Conservation (phyloP, 1,284 basidiomycete genomes). For the Fistulina hepatica region DNA sequence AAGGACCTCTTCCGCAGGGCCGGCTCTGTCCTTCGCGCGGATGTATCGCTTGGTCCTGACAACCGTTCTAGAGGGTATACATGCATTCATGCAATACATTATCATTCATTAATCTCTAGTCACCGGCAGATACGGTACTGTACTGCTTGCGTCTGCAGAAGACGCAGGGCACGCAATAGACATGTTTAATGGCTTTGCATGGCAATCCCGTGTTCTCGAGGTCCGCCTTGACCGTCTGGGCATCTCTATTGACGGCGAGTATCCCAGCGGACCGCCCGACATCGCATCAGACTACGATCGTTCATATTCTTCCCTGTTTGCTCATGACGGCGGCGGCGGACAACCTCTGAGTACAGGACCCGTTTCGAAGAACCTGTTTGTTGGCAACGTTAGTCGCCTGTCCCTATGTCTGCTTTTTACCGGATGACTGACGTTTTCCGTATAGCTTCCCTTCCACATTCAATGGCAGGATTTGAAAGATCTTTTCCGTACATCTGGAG, state of each 20-base stretch:
- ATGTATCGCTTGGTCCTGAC: constrained; percentile 86
- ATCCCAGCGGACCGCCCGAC: not conserved
- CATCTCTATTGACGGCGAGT: constrained; percentile 13
- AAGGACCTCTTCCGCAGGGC: constrained; percentile 95
- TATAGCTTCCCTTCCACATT: constrained; percentile 85
- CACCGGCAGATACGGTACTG: no score
- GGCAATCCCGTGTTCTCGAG: constrained; percentile 86
- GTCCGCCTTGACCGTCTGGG: constrained; percentile 72
- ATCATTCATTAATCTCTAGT: no score
- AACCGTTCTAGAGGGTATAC: constrained; percentile 87
- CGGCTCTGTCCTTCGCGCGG: constrained; percentile 90
- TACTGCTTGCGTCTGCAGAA: constrained; percentile 82
- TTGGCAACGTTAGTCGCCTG: constrained; percentile 45
- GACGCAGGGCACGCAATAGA: constrained; percentile 86
- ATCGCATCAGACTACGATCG: not conserved
- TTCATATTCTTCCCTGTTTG: not conserved
- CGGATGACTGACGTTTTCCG: constrained; percentile 3
- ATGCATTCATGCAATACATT: no score
- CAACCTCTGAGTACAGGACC: not conserved
- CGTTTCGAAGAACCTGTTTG: constrained; percentile 57
- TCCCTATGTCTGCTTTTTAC: constrained; percentile 5
- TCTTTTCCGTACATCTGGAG: constrained; percentile 71
- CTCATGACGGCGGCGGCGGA: not conserved
- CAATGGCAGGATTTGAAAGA: constrained; percentile 99
- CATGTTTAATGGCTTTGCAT: constrained; percentile 63